These are phyloP conservation scores for Herpetomonas samuelpessoai DNA, from an alignment of 208 protist genomes.

Conservation along the genomic window DNA sequence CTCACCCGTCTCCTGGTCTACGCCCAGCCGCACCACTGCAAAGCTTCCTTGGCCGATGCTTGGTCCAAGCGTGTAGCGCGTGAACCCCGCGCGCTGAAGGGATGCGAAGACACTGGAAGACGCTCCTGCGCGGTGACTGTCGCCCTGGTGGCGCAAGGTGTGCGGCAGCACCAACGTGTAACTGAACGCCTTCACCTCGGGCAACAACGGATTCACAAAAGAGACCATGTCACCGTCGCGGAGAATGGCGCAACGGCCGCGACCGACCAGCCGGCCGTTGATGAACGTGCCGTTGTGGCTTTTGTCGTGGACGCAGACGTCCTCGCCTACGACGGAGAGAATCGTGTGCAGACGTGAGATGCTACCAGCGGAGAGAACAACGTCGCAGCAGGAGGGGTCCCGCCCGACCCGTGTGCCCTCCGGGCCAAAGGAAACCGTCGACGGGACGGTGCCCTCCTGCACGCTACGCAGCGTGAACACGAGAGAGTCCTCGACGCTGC, in stretches of 20 bases:
- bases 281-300: conserved; percentile 80
- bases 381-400: conserved; percentile 31
- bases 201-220: conserved; percentile 49
- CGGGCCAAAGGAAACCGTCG: conserved; percentile 25
- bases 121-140: neutral
- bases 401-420: conserved; percentile 46
- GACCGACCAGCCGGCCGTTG: conserved; percentile 46
- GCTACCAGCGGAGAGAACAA: conserved; percentile 22
- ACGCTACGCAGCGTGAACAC: conserved; percentile 7
- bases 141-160: neutral
- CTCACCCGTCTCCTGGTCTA: conserved; percentile 25
- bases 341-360: conserved; percentile 55
- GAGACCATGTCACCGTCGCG: conserved; percentile 43
- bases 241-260: conserved; percentile 28
- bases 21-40: conserved; percentile 47
- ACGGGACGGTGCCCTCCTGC: neutral
- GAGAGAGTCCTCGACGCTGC: too few relatives aligned
- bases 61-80: conserved; percentile 40
- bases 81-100: conserved; percentile 11
- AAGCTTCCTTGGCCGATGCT: conserved; percentile 65
- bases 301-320: conserved; percentile 65
- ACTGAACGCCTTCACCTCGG: conserved; percentile 17
- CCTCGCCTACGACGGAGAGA: conserved; percentile 41
- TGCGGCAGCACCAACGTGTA: conserved; percentile 30
- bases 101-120: conserved; percentile 3